phyloP scores from a whole-genome alignment of 257 asterid species.

The Ocimum tenuiflorum region DNA sequence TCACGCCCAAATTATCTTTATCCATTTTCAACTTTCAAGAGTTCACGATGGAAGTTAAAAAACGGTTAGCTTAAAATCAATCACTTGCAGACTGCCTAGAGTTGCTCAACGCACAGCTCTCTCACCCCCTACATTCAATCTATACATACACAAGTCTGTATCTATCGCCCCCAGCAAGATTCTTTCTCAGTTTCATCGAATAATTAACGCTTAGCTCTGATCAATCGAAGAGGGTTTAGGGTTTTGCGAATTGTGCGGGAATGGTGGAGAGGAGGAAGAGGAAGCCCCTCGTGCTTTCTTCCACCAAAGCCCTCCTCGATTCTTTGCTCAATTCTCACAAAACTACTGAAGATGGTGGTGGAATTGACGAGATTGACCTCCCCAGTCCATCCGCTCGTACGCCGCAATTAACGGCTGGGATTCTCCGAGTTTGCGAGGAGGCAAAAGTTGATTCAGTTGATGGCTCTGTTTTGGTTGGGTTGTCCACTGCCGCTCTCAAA shows the following conservation, averaged over 20 bases:
- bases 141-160: not conserved
- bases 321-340: conserved; percentile 39
- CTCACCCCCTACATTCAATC: not conserved
- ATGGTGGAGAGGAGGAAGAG: conserved; percentile 66
- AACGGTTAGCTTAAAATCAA: conserved; percentile 13
- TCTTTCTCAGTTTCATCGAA: not conserved
- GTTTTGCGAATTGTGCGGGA: conserved; percentile 17
- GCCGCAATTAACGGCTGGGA: conserved; percentile 53
- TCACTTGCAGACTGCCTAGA: conserved; percentile 22
- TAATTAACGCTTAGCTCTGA: not conserved
- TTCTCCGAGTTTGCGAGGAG: conserved; percentile 39
- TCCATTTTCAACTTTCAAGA: no score
- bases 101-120: conserved; percentile 24
- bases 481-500: conserved; percentile 62
- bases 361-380: conserved; percentile 14
- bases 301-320: conserved; percentile 64
- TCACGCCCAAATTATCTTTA: no score
- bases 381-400: conserved; percentile 16
- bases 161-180: not conserved
- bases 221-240: conserved; percentile 22
- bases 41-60: conserved; percentile 24
- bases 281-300: conserved; percentile 77
- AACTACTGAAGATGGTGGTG: conserved; percentile 12
- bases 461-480: conserved; percentile 59
- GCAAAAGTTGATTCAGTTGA: conserved; percentile 33